Conservation (phyloP, 192 early-diverging fungal genomes). For the Entomortierella chlamydospora region DNA sequence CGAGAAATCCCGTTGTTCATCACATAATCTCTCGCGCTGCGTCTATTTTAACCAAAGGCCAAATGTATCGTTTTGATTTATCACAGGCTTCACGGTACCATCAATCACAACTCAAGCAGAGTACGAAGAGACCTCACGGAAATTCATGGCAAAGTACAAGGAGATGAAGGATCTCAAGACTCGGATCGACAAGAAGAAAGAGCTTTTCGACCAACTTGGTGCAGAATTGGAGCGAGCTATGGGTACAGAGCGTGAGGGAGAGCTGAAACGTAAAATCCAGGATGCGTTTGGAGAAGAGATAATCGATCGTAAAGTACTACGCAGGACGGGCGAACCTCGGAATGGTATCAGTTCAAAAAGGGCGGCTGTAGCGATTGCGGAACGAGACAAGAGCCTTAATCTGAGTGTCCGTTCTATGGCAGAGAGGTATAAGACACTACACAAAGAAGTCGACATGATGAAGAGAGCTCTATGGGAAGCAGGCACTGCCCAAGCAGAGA, state of each 20-base stretch:
- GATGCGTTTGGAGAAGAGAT: slow-evolving; percentile 50
- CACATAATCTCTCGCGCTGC: too few species aligned
- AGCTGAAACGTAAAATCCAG: slow-evolving; percentile 44
- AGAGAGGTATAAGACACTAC: slow-evolving; percentile 41
- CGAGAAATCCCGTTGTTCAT: not conserved
- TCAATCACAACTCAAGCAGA: slow-evolving; percentile 43
- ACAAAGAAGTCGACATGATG: slow-evolving; percentile 38
- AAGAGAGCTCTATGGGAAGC: slow-evolving; percentile 41
- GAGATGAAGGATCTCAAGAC: slow-evolving; percentile 29
- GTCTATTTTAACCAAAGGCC: too few species aligned
- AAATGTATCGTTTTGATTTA: not conserved
- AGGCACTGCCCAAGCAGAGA: slow-evolving; percentile 18
- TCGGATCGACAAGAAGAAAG: slow-evolving; percentile 37
- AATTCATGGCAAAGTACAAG: slow-evolving; percentile 35
- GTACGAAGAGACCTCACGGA: slow-evolving; percentile 32
- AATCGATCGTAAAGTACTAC: slow-evolving; percentile 36
- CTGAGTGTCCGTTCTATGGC: slow-evolving; percentile 32
- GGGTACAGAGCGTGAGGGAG: slow-evolving; percentile 31
- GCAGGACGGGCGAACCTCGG: slow-evolving; percentile 39
- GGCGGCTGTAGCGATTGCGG: slow-evolving; percentile 15
- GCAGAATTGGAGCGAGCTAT: slow-evolving; percentile 37
- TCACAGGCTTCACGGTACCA: slow-evolving; percentile 28
- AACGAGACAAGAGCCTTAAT: slow-evolving; percentile 18
- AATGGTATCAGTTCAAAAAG: slow-evolving; percentile 21
- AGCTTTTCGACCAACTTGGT: slow-evolving; percentile 28